Base-by-base conservation (phyloP, 2,329 filamentous ascomycete species). In the Colletotrichum aenigma region DNA sequence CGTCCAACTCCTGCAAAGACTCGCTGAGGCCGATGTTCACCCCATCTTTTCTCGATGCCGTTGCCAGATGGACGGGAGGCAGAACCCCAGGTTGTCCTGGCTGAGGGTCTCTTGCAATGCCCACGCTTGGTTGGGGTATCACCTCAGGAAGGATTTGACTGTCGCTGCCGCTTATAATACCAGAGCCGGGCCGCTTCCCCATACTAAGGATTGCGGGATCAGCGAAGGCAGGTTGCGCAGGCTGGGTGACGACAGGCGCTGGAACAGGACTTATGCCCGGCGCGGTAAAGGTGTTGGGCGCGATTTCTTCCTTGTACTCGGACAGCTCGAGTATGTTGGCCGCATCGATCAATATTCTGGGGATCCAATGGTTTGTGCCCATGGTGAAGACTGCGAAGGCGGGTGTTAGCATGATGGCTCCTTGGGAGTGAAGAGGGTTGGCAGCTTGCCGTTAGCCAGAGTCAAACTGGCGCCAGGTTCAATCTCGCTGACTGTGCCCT, bases 161-260 rank as follows among this genome's bases (percentile, higher is more conserved):
- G 6, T 79, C 79, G 43, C 70, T 66, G 18, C 68, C 69, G 36
- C 69, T 80, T 3, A 79, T 79, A 13, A 82, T 79, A 16, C 73
- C 80, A 0, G 81, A 80, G 30, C 78, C 81, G 2, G 88, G 85
- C 6, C 84, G 85, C 62, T 86, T 86, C 26, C 87, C 87, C 66
- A 95, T 90, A 81, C 94, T 96, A 61, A 97, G 82, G 71, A 97
- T 97, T 5, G 95, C 95, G 13, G 95, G 95, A 80, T 97, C 95
- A n/a, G 93, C 89, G 80, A 97, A 95, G 1, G 87, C 80, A 34
- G 86, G 79, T 77, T 86, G 83, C 68, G 79, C 75, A 60, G 80
- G 78, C 48, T 80, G 83, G 67, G 81, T 73, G 26, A 82, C 72
- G 7, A 78, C 69, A 18, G 83, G 78, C 16, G 81, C 79, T 26